Percentiles rank a stretch among this genome's conserved stretches.
These are phyloP conservation scores for Wallemia hederae DNA, from an alignment of 1,284 basidiomycete genomes.

Conservation along the genomic window DNA sequence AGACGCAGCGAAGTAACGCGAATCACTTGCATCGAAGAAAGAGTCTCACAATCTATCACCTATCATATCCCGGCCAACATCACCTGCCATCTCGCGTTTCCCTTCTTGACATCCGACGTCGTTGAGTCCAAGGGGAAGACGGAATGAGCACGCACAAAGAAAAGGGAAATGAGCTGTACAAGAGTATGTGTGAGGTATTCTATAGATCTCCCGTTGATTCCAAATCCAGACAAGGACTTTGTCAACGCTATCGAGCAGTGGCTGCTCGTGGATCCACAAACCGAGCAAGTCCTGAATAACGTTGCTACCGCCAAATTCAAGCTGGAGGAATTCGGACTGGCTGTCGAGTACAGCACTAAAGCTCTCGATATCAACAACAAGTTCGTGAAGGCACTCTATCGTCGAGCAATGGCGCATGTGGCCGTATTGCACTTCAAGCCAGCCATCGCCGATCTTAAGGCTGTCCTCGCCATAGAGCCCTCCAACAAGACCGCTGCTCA, in stretches of 20 bases:
- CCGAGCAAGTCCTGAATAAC: constrained; percentile 24
- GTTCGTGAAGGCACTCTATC: constrained; percentile 73
- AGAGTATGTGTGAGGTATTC: neutral
- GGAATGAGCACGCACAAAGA: neutral
- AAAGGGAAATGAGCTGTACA: neutral
- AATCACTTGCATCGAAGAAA: no score
- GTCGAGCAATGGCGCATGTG: constrained; percentile 65
- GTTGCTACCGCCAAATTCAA: constrained; percentile 21
- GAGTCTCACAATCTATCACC: no score
- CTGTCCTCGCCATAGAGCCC: constrained; percentile 61
- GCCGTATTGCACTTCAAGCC: constrained; percentile 59
- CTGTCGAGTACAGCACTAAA: constrained; percentile 23
- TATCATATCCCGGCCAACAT: no score
- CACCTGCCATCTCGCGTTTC: no score
- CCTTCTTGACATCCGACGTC: no score
- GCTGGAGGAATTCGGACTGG: constrained; percentile 20
- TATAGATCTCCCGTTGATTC: neutral
- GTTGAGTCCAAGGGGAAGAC: no score
- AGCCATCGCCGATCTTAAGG: constrained; percentile 62
- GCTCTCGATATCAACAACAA: constrained; percentile 68
- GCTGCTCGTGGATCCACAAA: constrained; percentile 41
- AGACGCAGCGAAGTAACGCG: no score
- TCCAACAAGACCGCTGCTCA: constrained; percentile 47
- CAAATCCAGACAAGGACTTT: constrained; percentile 28
- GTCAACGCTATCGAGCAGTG: constrained; percentile 38